Evolutionary conservation across 306 rosid genomes (phyloP).

Genomic region (Senna tora): DNA sequence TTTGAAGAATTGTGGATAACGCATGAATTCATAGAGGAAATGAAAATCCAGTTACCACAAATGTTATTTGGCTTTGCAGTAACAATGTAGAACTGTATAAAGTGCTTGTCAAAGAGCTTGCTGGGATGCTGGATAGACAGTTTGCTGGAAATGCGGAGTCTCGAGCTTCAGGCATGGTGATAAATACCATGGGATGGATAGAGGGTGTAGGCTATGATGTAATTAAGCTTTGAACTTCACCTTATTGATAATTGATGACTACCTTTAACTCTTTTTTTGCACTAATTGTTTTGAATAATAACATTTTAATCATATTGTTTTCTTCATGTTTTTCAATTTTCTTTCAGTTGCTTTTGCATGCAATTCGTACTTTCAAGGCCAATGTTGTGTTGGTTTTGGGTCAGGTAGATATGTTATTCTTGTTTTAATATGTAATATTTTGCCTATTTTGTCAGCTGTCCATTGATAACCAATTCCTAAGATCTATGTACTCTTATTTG

Average conservation of each 20-base stretch:
- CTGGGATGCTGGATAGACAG: constrained; percentile 83
- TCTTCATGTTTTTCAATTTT: constrained; percentile 25
- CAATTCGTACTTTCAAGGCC: constrained; percentile 78
- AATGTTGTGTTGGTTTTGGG: constrained; percentile 93
- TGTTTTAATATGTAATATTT: constrained; percentile 17
- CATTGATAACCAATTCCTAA: constrained; percentile 5
- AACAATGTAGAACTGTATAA: constrained; percentile 84
- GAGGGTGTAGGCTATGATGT: constrained; percentile 98
- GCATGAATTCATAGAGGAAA: constrained; percentile 8
- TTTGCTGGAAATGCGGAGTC: constrained; percentile 83
- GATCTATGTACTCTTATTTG: neutral
- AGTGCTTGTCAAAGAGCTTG: constrained; percentile 89
- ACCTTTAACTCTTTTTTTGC: constrained; percentile 4
- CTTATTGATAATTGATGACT: constrained; percentile 23
- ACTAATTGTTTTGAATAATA: constrained; percentile 27
- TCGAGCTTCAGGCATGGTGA: constrained; percentile 95
- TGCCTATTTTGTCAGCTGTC: constrained; percentile 18
- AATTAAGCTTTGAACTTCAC: constrained; percentile 29
- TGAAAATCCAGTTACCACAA: constrained; percentile 34
- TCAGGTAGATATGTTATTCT: constrained; percentile 60
- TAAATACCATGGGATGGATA: constrained; percentile 99
- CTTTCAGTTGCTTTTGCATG: constrained; percentile 90
- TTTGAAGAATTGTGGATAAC: constrained; percentile 21
- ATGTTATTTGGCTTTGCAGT: constrained; percentile 47
- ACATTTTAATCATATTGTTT: constrained; percentile 18